Evolutionary conservation across 2,329 filamentous ascomycete species (phyloP).

Genomic region (Epichloe amarillans): DNA sequence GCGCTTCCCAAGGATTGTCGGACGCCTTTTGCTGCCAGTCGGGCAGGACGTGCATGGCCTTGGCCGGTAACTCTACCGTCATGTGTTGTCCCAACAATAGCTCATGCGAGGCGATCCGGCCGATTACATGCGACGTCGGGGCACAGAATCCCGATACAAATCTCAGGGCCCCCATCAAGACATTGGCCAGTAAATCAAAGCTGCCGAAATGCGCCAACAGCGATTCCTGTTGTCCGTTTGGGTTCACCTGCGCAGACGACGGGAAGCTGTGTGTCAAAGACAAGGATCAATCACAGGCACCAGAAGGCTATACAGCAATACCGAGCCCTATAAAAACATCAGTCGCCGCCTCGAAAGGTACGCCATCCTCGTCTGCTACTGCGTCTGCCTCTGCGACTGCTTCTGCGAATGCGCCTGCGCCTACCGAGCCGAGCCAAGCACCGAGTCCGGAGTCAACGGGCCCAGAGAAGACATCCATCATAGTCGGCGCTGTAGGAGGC

Average conservation of each 20-base stretch:
- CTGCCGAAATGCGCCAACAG: slow-evolving; percentile 41
- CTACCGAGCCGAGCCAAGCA: slow-evolving; percentile 6
- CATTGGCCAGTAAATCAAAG: slow-evolving; percentile 42
- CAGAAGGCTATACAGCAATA: slow-evolving; percentile 15
- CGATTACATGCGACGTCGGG: slow-evolving; percentile 50
- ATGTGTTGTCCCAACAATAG: slow-evolving; percentile 53
- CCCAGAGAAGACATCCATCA: slow-evolving; percentile 24
- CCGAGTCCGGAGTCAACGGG: slow-evolving; percentile 9
- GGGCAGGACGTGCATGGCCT: slow-evolving; percentile 39
- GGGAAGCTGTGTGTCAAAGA: slow-evolving; percentile 35
- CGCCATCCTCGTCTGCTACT: neutral
- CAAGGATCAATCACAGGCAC: slow-evolving; percentile 32
- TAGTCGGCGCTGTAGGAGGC: slow-evolving; percentile 35
- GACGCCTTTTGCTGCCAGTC: slow-evolving; percentile 53
- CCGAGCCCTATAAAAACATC: slow-evolving; percentile 11
- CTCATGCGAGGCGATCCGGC: slow-evolving; percentile 46
- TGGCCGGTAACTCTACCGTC: slow-evolving; percentile 52
- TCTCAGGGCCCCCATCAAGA: slow-evolving; percentile 50
- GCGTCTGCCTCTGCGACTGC: slow-evolving; percentile 4
- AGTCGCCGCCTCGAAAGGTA: slow-evolving; percentile 5
- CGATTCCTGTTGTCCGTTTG: slow-evolving; percentile 56
- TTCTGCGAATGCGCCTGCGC: neutral
- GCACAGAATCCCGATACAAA: slow-evolving; percentile 45
- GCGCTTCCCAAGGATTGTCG: slow-evolving; percentile 39
- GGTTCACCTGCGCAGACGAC: slow-evolving; percentile 48